Conservation (phyloP, 108 stramenopile genomes). For the Nannochloropsis oceanica region DNA sequence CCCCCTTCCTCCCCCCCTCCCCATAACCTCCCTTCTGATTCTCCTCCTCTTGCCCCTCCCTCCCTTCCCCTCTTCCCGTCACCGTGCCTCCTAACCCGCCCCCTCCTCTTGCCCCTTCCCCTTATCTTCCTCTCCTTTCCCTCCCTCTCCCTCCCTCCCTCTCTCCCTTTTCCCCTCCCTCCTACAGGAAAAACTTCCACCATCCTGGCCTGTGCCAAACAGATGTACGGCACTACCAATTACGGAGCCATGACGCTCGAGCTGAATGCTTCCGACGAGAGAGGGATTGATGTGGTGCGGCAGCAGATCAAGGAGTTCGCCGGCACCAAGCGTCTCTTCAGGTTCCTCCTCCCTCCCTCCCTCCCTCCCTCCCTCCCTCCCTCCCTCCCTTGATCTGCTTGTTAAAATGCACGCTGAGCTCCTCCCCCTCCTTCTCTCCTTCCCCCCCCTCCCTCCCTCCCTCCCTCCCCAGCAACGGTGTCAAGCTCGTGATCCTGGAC, state of each 20-base stretch:
- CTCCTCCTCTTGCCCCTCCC: background rate
- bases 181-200: constrained; percentile 66
- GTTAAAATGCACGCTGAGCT: background rate
- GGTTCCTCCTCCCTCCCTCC: background rate
- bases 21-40: background rate
- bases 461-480: background rate
- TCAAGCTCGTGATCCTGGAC: no score
- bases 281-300: constrained; percentile 56
- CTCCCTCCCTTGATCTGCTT: background rate
- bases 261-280: constrained; percentile 49
- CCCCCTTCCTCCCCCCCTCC: background rate
- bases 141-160: background rate
- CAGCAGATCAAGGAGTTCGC: constrained; percentile 91
- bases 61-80: background rate
- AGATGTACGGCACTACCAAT: constrained; percentile 61
- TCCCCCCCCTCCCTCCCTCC: background rate
- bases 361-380: background rate
- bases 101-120: background rate
- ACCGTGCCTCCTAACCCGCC: background rate
- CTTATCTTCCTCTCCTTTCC: background rate
- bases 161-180: background rate
- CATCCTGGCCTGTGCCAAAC: constrained; percentile 77
- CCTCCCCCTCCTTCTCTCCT: background rate
- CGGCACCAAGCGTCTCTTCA: constrained; percentile 69
- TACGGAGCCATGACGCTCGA: constrained; percentile 76